Percentiles rank a stretch among this genome's conserved stretches.
phyloP scores from a whole-genome alignment of 805 yeast genomes.

The Starmera dryadoides region DNA sequence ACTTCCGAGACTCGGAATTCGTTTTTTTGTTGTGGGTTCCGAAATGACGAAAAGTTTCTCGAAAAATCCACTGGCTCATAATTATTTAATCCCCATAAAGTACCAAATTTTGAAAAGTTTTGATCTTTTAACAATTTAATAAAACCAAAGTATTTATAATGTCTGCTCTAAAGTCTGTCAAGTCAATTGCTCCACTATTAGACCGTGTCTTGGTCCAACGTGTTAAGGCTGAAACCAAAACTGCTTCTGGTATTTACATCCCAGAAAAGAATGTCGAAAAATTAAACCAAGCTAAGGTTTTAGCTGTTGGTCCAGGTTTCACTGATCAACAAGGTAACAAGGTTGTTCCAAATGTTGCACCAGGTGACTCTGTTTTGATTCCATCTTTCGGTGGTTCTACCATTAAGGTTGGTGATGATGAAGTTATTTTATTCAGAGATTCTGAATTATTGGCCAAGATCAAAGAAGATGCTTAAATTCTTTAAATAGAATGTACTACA shows the following conservation, averaged over 20 bases:
- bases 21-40: neutral
- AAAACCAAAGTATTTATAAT: too few relatives aligned
- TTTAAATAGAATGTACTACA: slow-evolving; percentile 10
- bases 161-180: slow-evolving; percentile 71
- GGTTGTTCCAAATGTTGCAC: slow-evolving; percentile 66
- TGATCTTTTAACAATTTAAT: too few relatives aligned
- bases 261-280: slow-evolving; percentile 96
- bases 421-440: slow-evolving; percentile 80
- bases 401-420: slow-evolving; percentile 80
- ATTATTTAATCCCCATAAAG: too few relatives aligned
- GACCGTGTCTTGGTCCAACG: slow-evolving; percentile 97
- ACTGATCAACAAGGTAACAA: slow-evolving; percentile 68
- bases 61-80: neutral
- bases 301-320: slow-evolving; percentile 94
- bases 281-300: slow-evolving; percentile 83
- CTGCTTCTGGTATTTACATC: slow-evolving; percentile 87
- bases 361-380: slow-evolving; percentile 91
- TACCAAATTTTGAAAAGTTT: too few relatives aligned
- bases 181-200: slow-evolving; percentile 83
- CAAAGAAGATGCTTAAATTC: slow-evolving; percentile 33
- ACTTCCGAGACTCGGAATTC: neutral
- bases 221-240: slow-evolving; percentile 82
- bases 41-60: neutral
- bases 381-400: slow-evolving; percentile 92
- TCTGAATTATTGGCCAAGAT: slow-evolving; percentile 92